Percentiles rank a stretch among this genome's conserved stretches.
Conservation (phyloP, 2,329 filamentous ascomycete species). For the Paraconiothyrium sp. region DNA sequence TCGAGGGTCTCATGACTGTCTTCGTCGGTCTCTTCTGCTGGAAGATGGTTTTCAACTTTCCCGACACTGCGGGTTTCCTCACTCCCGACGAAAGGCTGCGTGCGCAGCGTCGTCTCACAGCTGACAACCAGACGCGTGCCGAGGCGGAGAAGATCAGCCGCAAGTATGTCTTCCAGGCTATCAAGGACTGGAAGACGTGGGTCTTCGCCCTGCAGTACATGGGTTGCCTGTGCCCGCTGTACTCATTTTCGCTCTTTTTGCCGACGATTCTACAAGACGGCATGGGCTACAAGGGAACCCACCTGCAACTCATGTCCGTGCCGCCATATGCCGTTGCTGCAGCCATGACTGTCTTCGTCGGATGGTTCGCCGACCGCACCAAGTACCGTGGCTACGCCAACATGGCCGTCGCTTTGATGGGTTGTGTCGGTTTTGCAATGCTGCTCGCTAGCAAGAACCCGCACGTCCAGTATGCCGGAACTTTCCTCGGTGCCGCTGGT, state of each 20-base stretch:
- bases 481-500: slow-evolving; percentile 84
- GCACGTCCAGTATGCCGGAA: slow-evolving; percentile 80
- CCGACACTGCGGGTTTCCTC: slow-evolving; percentile 67
- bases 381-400: slow-evolving; percentile 81
- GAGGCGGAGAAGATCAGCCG: slow-evolving; percentile 58
- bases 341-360: slow-evolving; percentile 72
- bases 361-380: slow-evolving; percentile 80
- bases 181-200: slow-evolving; percentile 61
- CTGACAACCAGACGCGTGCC: slow-evolving; percentile 73
- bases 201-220: slow-evolving; percentile 69
- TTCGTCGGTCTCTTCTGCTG: slow-evolving; percentile 51
- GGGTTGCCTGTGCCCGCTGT: slow-evolving; percentile 62
- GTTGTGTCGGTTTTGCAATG: slow-evolving; percentile 82
- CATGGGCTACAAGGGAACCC: slow-evolving; percentile 66
- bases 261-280: slow-evolving; percentile 60
- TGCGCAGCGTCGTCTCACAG: slow-evolving; percentile 70
- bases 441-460: slow-evolving; percentile 72
- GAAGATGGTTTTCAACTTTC: slow-evolving; percentile 73
- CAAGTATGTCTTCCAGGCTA: slow-evolving; percentile 53
- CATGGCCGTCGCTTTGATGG: slow-evolving; percentile 74
- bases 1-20: slow-evolving; percentile 50
- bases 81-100: slow-evolving; percentile 62
- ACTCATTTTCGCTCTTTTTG: slow-evolving; percentile 47
- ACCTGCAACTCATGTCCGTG: slow-evolving; percentile 76
- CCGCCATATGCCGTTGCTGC: slow-evolving; percentile 80